Evolutionary conservation across 1,139 yeast species (phyloP), one percentile per base, ranked within the genome.

Genomic region (Geotrichum macrosporum): DNA sequence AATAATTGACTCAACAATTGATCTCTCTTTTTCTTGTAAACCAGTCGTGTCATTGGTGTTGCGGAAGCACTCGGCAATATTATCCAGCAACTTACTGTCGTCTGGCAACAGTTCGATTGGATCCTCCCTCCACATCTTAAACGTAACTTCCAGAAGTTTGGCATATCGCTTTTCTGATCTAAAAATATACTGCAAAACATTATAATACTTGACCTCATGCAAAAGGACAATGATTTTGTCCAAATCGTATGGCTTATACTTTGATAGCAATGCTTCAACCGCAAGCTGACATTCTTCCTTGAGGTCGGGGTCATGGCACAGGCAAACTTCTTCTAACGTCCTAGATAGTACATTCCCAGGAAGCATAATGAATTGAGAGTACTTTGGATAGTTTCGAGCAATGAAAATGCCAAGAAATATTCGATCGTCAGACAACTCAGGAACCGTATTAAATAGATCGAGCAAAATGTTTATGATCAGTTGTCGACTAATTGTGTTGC

Each of bases 361-460:
- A 2, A 87, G 66, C 35, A 85, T 70, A 12, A 88, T 72, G 54
- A 83, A 87, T 62, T 88, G 96, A 2, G 78, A 71, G 60, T 83
- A 88, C 61, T 87, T 87, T 2, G 95, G 81, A 53, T 81, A 78
- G 59, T 84, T 86, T 46, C 89, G 62, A 0, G 87, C 84, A 26
- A 88, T 67, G 57, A 88, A 88, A 5, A 85, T 75, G 13, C 84
- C 74, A 48, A 85, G 64, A 49, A 74, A 74, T 19, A 59, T 56
- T 15, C 56, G 36, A 20, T 38, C 45, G 9, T 46, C 33, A 13
- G 34, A 31, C 12, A 47, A 33, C 12, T 49, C 45, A 20, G 55
- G 77, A 76, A 30, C 49, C 46, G 3, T 66, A 5, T 56, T 48
- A 36, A 64, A 58, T 10, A 79, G 63, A 40, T 80, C 84, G n/a